Percentiles rank a stretch among this genome's conserved stretches.
Conservation (phyloP, 1,284 basidiomycete genomes). For the Puccinia polysora region DNA sequence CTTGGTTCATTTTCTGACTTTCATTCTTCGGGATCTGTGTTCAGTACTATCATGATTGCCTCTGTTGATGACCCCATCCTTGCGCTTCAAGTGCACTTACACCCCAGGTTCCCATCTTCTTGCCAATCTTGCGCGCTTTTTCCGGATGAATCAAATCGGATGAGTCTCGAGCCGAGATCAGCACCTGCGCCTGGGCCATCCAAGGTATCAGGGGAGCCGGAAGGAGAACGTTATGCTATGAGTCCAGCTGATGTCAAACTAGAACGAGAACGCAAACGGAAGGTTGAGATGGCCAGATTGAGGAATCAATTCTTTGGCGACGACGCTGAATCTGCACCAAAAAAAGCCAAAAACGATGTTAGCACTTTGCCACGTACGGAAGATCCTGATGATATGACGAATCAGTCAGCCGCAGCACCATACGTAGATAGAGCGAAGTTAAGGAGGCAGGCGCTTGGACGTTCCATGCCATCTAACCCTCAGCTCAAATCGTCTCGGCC, state of each 20-base stretch:
- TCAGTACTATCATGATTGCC: constrained; percentile 8
- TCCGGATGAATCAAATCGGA: constrained; percentile 33
- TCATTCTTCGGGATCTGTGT: not conserved
- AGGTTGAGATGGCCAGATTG: constrained; percentile 32
- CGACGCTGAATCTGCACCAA: not conserved
- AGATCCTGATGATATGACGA: not conserved
- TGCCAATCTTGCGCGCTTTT: constrained; percentile 20
- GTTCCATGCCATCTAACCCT: not conserved
- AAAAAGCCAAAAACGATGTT: not conserved
- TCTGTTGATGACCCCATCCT: constrained; percentile 17
- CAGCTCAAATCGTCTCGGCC: not conserved
- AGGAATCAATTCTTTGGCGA: constrained; percentile 28
- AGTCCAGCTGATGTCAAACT: constrained; percentile 26
- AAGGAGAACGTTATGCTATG: constrained; percentile 28
- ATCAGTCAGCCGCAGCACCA: not conserved
- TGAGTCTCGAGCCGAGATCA: not conserved
- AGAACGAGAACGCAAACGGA: constrained; percentile 29
- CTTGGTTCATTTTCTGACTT: not conserved
- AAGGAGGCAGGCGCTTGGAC: constrained; percentile 11
- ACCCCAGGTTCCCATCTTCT: constrained; percentile 15
- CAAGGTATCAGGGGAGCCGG: not conserved
- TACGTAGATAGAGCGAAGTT: constrained; percentile 30
- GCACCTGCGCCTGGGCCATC: not conserved
- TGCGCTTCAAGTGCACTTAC: constrained; percentile 18
- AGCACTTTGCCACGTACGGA: too few relatives aligned